Evolutionary conservation across 2,329 filamentous ascomycete species (phyloP).

Genomic region (Trichoderma koningii): DNA sequence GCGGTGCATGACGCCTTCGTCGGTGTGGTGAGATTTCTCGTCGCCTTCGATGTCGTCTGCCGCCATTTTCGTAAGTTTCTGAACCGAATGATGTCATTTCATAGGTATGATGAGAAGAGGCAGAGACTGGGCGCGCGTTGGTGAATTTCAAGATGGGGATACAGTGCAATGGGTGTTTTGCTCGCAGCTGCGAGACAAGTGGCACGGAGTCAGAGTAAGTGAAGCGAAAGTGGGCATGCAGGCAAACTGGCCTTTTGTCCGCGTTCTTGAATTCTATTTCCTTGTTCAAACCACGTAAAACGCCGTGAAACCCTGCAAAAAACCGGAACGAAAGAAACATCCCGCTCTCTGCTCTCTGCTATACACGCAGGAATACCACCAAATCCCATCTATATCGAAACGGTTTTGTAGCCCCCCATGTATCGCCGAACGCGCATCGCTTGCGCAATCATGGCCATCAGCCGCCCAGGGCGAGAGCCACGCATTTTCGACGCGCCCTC

Average conservation of each 20-base stretch:
- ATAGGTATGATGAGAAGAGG: no score
- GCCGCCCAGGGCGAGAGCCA: neutral
- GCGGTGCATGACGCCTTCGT: conserved; percentile 28
- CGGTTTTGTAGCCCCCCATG: conserved; percentile 12
- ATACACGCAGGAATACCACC: conserved; percentile 20
- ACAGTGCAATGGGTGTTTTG: no score
- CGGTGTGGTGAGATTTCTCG: neutral
- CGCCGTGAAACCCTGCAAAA: conserved; percentile 26
- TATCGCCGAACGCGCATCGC: neutral
- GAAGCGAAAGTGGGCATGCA: conserved; percentile 24
- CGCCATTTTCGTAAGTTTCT: neutral
- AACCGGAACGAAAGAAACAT: conserved; percentile 22
- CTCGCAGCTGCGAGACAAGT: neutral
- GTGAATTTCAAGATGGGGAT: no score
- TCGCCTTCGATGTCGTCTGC: neutral
- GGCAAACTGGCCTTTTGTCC: conserved; percentile 17
- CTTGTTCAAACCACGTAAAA: conserved; percentile 27
- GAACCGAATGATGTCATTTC: no score
- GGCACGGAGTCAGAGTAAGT: neutral
- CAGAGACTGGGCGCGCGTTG: no score
- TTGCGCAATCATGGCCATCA: conserved; percentile 2
- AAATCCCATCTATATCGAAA: conserved; percentile 25
- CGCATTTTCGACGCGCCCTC: neutral
- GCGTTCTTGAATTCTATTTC: conserved; percentile 22
- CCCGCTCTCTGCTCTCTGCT: conserved; percentile 24